phyloP scores from a whole-genome alignment of 1,284 basidiomycete species.

The Volvariella volvacea region DNA sequence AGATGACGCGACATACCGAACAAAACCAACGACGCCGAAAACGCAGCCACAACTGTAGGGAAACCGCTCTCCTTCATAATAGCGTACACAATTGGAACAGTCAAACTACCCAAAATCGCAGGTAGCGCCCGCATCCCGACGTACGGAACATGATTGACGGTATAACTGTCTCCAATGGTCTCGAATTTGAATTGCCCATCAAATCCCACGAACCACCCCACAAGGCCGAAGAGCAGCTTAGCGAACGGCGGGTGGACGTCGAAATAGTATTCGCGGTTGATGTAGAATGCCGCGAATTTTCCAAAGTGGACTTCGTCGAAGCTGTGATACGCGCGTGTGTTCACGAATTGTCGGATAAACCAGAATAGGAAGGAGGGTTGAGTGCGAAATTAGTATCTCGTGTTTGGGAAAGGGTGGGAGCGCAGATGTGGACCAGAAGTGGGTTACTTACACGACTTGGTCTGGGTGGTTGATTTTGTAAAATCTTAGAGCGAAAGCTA shows the following conservation, averaged over 20 bases:
- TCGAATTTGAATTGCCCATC: conserved; percentile 93
- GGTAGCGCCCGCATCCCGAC: conserved; percentile 90
- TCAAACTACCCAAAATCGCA: conserved; percentile 86
- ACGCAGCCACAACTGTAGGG: conserved; percentile 81
- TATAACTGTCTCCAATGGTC: conserved; percentile 93
- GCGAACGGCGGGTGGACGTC: conserved; percentile 98
- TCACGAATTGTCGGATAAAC: background rate
- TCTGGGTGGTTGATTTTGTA: conserved; percentile 92
- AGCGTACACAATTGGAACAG: conserved; percentile 86
- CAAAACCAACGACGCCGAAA: conserved; percentile 80
- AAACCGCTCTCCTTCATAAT: conserved; percentile 99
- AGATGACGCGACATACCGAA: conserved; percentile 58
- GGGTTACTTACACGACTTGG: conserved; percentile 81
- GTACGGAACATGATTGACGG: conserved; percentile 84
- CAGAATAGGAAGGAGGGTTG: conserved; percentile 4
- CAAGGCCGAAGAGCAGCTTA: conserved; percentile 87
- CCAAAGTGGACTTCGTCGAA: conserved; percentile 98
- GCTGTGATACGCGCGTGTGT: conserved; percentile 33
- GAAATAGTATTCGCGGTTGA: conserved; percentile 93
- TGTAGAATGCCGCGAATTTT: conserved; percentile 90
- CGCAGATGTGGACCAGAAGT: background rate
- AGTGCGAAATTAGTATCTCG: conserved; percentile 2
- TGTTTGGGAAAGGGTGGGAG: background rate
- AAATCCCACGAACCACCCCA: conserved; percentile 96
- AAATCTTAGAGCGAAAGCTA: conserved; percentile 82